These are phyloP conservation scores for Linderniella brevidens DNA, from an alignment of 257 asterid species.

Conservation along the genomic window DNA sequence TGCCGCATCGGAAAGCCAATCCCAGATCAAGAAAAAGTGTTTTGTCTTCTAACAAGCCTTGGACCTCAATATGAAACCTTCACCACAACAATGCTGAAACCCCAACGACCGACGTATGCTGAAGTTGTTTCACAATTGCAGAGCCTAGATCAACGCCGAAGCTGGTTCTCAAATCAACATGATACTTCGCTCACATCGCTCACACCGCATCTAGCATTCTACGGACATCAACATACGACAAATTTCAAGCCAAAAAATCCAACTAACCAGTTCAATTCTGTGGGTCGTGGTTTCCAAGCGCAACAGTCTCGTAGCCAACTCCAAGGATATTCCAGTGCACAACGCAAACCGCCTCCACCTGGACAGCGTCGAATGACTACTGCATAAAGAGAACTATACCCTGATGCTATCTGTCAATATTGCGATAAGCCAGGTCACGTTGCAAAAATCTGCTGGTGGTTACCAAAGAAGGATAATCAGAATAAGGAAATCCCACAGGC, in stretches of 20 bases:
- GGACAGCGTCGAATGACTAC: conserved; percentile 8
- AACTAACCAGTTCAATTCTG: neutral
- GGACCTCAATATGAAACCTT: conserved; percentile 6
- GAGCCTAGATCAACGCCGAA: conserved; percentile 1
- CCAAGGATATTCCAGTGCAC: neutral
- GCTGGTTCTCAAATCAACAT: neutral
- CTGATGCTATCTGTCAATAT: neutral
- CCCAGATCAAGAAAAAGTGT: conserved; percentile 2
- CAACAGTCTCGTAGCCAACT: neutral
- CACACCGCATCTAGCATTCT: conserved; percentile 1
- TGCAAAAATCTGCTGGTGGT: conserved; percentile 6
- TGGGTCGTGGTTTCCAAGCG: conserved; percentile 4
- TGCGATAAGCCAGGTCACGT: conserved; percentile 4
- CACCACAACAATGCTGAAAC: conserved; percentile 5
- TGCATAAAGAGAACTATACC: neutral
- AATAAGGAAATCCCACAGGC: conserved; percentile 2
- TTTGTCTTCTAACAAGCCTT: conserved; percentile 3
- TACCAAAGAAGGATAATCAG: neutral
- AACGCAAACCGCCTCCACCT: conserved; percentile 1
- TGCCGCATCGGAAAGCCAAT: conserved; percentile 4
- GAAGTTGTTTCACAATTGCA: conserved; percentile 4
- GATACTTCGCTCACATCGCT: neutral
- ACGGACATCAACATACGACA: conserved; percentile 1
- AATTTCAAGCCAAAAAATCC: neutral
- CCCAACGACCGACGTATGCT: neutral